These are phyloP conservation scores for Leishmania tropica DNA, from an alignment of 208 protist species.

Conservation along the genomic window DNA sequence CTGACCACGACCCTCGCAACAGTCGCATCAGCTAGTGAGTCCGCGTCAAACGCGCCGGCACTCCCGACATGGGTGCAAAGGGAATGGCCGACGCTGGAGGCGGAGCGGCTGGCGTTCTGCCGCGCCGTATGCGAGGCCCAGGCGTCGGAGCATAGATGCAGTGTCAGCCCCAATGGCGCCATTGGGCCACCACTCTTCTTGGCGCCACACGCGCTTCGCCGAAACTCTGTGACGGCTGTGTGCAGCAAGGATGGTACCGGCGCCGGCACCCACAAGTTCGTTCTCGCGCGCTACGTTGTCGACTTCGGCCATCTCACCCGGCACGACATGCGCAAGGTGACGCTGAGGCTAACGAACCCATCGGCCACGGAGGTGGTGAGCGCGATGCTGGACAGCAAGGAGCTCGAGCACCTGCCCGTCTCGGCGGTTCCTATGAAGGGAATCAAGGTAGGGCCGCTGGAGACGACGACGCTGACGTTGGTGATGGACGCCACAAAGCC, in stretches of 20 bases:
- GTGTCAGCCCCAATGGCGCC: not conserved
- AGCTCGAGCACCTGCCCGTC: constrained; percentile 59
- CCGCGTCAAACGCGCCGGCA: constrained; percentile 7
- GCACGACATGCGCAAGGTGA: constrained; percentile 73
- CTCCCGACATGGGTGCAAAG: constrained; percentile 17
- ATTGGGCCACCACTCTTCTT: constrained; percentile 12
- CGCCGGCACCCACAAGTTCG: constrained; percentile 39
- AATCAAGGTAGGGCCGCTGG: constrained; percentile 56
- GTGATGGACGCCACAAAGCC: constrained; percentile 50
- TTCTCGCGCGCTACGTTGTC: constrained; percentile 89
- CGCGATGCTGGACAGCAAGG: constrained; percentile 81
- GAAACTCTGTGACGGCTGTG: constrained; percentile 54
- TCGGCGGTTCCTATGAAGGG: constrained; percentile 82
- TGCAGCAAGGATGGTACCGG: constrained; percentile 9
- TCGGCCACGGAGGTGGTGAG: constrained; percentile 56
- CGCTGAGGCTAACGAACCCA: constrained; percentile 89
- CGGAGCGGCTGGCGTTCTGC: constrained; percentile 80
- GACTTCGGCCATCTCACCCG: constrained; percentile 96
- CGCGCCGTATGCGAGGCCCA: constrained; percentile 25
- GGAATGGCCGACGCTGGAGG: constrained; percentile 55
- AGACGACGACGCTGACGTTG: constrained; percentile 50
- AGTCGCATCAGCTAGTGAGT: not conserved
- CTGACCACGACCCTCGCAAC: not conserved
- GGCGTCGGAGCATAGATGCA: not conserved
- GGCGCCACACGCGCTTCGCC: constrained; percentile 41